Evolutionary conservation across 2,329 filamentous ascomycete species (phyloP), one percentile per base, ranked within the genome.

Genomic region (Epichloe glyceriae): DNA sequence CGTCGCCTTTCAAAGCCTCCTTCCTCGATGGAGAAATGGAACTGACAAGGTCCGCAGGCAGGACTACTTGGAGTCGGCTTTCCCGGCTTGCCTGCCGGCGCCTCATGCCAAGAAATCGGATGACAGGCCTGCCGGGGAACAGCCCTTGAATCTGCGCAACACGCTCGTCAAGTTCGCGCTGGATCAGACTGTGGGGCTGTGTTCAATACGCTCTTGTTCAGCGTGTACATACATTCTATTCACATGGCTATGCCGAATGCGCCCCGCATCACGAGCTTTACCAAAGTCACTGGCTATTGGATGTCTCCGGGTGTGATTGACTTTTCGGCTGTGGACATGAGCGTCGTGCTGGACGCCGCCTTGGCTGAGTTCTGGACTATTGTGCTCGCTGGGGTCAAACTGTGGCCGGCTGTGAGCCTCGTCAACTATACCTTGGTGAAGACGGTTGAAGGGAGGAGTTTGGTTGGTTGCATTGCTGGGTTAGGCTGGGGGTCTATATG

Each of bases 401-500:
- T 90, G 52, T 88, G 86, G 79, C 86, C 86, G 1, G 58, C 76
- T 3, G 80, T 90, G 20, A 85, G 82, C 55, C 62, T 85, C 17
- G 61, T 86, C 54, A 86, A 86, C 70, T 89, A 86, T 61, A 75
- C 81, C 2, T 64, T 77, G 19, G 69, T 88, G 53, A 76, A 85
- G 56, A 85, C 82, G n/a, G 78, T 88, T 3, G 77, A 88, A 60
- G 75, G 76, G 49, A 73, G 86, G 38, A 83, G 85, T 47, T 67
- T 90, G 35, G 76, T 89, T 54, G 85, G 82, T n/a, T 80, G 81
- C 56, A 64, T 84, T 47, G 85, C 84, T 17, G 86, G 86, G 5
- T 73, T 91, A 22, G 75, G 72, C 14, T 91, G 86, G 86, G 83
- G 0, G 73, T 89, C 41, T 90, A 86, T 64, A 70, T 90, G 67